Evolutionary conservation across 1,284 basidiomycete species (phyloP).

Genomic region (Ustilago sp.): DNA sequence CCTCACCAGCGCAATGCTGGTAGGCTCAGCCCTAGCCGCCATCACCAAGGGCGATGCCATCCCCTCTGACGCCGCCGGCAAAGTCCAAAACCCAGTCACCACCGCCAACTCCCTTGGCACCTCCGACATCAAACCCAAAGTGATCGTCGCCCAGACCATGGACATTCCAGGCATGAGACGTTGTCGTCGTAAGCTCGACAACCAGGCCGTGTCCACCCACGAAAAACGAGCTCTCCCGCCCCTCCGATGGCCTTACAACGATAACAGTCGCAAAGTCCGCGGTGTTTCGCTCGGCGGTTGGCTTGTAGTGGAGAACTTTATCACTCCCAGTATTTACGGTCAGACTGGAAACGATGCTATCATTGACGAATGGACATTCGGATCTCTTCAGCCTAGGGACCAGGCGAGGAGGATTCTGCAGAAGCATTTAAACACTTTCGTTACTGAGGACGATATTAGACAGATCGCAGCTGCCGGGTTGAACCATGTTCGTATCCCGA

Average conservation of each 20-base stretch:
- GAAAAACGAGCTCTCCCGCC: conserved; percentile 20
- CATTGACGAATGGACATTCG: conserved; percentile 88
- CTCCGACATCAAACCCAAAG: conserved; percentile 19
- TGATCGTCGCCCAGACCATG: conserved; percentile 24
- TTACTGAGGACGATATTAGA: conserved; percentile 81
- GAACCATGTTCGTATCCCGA: conserved; percentile 85
- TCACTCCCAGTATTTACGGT: conserved; percentile 72
- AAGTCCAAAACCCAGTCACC: conserved; percentile 22
- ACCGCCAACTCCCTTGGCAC: conserved; percentile 48
- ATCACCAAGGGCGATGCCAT: conserved; percentile 12
- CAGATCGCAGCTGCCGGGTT: conserved; percentile 72
- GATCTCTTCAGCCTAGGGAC: conserved; percentile 74
- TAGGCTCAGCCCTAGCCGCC: conserved; percentile 20
- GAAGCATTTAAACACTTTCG: conserved; percentile 82
- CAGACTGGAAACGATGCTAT: conserved; percentile 58
- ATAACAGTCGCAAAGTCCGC: conserved; percentile 45
- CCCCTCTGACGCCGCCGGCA: background rate
- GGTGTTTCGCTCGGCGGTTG: conserved; percentile 67
- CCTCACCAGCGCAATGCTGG: conserved; percentile 20
- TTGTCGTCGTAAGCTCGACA: conserved; percentile 15
- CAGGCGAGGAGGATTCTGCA: conserved; percentile 52
- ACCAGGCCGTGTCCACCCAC: background rate
- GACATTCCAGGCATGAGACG: conserved; percentile 24
- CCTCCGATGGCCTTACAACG: conserved; percentile 46
- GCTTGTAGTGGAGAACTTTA: conserved; percentile 64